phyloP scores from a whole-genome alignment of 768 basidiomycete genomes.

The Boletus subparvulus region DNA sequence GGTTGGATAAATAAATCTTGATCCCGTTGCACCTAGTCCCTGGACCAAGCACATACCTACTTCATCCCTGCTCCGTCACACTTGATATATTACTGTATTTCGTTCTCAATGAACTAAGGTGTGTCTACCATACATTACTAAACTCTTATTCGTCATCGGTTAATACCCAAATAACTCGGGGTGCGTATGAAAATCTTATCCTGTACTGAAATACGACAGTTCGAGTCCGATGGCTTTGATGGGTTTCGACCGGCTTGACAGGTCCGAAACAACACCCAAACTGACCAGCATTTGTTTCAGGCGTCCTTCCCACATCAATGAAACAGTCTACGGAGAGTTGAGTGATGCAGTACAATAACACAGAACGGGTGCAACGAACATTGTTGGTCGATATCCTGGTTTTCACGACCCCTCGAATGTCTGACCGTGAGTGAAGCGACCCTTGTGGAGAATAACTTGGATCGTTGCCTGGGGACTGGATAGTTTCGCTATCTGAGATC shows the following conservation, averaged over 20 bases:
- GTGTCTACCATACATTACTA: slow-evolving; percentile 23
- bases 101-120: slow-evolving; percentile 10
- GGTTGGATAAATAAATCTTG: slow-evolving; percentile 19
- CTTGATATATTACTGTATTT: slow-evolving; percentile 22
- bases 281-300: slow-evolving; percentile 87
- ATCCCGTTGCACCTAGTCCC: slow-evolving; percentile 13
- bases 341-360: not conserved
- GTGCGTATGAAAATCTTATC: slow-evolving; percentile 14
- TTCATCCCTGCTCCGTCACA: slow-evolving; percentile 15
- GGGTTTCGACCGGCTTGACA: slow-evolving; percentile 80
- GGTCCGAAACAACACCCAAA: slow-evolving; percentile 87
- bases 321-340: slow-evolving; percentile 61
- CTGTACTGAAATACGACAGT: slow-evolving; percentile 86
- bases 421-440: slow-evolving; percentile 16
- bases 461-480: not conserved
- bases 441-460: slow-evolving; percentile 10
- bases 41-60: slow-evolving; percentile 22
- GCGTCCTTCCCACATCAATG: slow-evolving; percentile 93
- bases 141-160: slow-evolving; percentile 14
- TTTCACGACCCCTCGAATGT: slow-evolving; percentile 83
- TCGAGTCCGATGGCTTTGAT: slow-evolving; percentile 91
- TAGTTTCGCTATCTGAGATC: slow-evolving; percentile 10
- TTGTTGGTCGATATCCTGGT: slow-evolving; percentile 87
- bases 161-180: not conserved
- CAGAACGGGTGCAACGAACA: slow-evolving; percentile 44